A percentile compares a stretch with the other conserved stretches of the same genome.
These are phyloP conservation scores for Heliocybe sulcata DNA, from an alignment of 1,284 basidiomycete species.

Conservation along the genomic window DNA sequence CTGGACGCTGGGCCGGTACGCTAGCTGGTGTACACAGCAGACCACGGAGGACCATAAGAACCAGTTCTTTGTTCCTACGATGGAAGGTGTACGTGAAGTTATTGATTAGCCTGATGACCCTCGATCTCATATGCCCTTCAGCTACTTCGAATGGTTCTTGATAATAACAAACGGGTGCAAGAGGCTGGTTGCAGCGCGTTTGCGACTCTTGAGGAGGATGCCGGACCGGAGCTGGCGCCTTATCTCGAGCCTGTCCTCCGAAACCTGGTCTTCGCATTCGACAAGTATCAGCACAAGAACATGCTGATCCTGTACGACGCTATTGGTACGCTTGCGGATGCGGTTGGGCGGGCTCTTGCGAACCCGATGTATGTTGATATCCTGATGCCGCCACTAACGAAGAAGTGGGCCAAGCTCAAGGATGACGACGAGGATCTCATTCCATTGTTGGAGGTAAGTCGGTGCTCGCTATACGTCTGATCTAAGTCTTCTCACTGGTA, in stretches of 20 bases:
- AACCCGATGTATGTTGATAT: slow-evolving; percentile 88
- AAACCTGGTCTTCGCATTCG: slow-evolving; percentile 93
- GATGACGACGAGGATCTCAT: slow-evolving; percentile 94
- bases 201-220: slow-evolving; percentile 98
- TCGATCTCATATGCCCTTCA: slow-evolving; percentile 21
- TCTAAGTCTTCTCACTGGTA: slow-evolving; percentile 9
- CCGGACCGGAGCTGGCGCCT: slow-evolving; percentile 83
- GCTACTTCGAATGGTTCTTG: slow-evolving; percentile 96
- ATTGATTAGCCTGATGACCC: not conserved
- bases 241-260: slow-evolving; percentile 93
- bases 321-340: slow-evolving; percentile 95
- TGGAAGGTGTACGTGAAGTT: slow-evolving; percentile 83
- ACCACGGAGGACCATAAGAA: slow-evolving; percentile 81
- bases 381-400: slow-evolving; percentile 92
- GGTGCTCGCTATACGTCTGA: slow-evolving; percentile 2
- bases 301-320: slow-evolving; percentile 98
- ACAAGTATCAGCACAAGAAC: slow-evolving; percentile 99
- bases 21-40: slow-evolving; percentile 89
- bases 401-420: slow-evolving; percentile 83
- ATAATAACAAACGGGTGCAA: slow-evolving; percentile 98
- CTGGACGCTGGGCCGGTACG: slow-evolving; percentile 99
- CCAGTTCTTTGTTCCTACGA: slow-evolving; percentile 90
- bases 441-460: slow-evolving; percentile 82
- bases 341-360: slow-evolving; percentile 85
- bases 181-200: slow-evolving; percentile 99